Conservation (phyloP, 768 basidiomycete species). For the Tulasnella calospora region DNA sequence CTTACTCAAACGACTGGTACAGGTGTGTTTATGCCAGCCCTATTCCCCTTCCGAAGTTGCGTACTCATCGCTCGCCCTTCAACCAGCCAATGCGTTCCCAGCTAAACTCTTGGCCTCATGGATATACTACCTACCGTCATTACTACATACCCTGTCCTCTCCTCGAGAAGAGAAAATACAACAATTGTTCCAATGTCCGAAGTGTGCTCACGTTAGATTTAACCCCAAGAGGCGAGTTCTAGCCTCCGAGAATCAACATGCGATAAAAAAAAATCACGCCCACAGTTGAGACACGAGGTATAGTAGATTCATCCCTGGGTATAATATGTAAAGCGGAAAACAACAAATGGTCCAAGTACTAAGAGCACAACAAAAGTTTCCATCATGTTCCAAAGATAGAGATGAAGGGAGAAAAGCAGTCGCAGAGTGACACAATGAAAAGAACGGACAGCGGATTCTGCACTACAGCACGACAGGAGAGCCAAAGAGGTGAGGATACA, state of each 20-base stretch:
- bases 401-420: background rate
- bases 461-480: background rate
- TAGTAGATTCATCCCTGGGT: background rate
- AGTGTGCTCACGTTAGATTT: background rate
- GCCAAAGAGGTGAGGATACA: background rate
- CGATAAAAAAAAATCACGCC: background rate
- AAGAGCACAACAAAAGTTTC: constrained; percentile 2
- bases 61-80: background rate
- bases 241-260: background rate
- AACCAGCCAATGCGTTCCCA: background rate
- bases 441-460: background rate
- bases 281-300: background rate
- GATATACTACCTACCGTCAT: background rate
- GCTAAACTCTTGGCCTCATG: background rate
- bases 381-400: background rate
- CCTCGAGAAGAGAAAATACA: background rate
- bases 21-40: background rate
- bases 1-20: constrained; percentile 12
- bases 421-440: too few relatives aligned
- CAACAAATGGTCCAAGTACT: background rate
- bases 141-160: background rate
- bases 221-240: too few relatives aligned
- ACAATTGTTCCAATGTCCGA: background rate
- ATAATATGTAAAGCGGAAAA: background rate
- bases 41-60: too few relatives aligned